These are phyloP conservation scores for Scutellaria minor DNA, from an alignment of 257 asterid species.

Conservation along the genomic window DNA sequence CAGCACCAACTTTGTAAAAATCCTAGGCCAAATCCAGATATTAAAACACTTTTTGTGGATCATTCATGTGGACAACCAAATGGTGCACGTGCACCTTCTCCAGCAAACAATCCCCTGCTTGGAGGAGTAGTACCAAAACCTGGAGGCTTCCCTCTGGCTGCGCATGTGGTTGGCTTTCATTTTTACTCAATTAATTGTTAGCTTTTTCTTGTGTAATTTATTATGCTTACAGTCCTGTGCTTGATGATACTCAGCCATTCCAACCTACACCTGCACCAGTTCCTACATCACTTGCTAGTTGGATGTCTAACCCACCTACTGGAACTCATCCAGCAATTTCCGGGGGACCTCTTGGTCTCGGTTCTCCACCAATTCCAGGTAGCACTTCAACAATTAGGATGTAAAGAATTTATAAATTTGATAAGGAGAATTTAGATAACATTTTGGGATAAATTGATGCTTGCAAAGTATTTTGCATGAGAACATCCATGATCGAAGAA, in stretches of 20 bases:
- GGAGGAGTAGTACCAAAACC: slow-evolving; percentile 82
- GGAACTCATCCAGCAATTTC: slow-evolving; percentile 76
- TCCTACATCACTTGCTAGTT: slow-evolving; percentile 86
- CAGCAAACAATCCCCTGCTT: slow-evolving; percentile 72
- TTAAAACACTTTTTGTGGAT: slow-evolving; percentile 92
- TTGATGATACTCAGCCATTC: slow-evolving; percentile 57
- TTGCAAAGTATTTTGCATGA: too few species aligned
- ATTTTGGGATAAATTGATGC: too few species aligned
- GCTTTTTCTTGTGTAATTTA: slow-evolving; percentile 18
- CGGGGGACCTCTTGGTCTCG: slow-evolving; percentile 76
- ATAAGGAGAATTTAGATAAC: background rate
- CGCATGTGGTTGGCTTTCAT: slow-evolving; percentile 69
- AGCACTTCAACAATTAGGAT: background rate
- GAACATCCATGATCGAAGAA: too few species aligned
- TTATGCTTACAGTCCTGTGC: slow-evolving; percentile 30
- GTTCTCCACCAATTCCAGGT: slow-evolving; percentile 78
- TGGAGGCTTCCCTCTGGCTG: slow-evolving; percentile 84
- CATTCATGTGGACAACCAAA: slow-evolving; percentile 94
- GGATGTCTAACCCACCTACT: slow-evolving; percentile 90
- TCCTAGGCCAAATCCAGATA: slow-evolving; percentile 97
- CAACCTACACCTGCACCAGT: slow-evolving; percentile 71
- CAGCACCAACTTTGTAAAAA: slow-evolving; percentile 98
- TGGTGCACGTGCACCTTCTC: slow-evolving; percentile 91
- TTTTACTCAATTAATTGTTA: slow-evolving; percentile 5
- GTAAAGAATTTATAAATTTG: background rate